These are phyloP conservation scores for Annulohypoxylon stygium DNA, from an alignment of 495 filamentous ascomycete genomes.

Conservation along the genomic window DNA sequence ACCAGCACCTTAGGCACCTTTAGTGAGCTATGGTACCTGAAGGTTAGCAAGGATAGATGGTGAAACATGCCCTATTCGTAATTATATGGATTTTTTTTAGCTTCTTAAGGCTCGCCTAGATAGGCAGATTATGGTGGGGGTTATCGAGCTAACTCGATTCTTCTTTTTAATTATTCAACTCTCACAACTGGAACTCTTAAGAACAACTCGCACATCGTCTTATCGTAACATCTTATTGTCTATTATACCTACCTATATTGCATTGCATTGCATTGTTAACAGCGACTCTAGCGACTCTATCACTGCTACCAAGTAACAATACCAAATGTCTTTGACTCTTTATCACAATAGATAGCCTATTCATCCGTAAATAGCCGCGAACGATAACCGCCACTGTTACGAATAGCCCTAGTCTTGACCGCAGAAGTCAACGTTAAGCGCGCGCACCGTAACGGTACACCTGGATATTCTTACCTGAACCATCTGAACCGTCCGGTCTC, in stretches of 20 bases:
- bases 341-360: neutral
- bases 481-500: neutral
- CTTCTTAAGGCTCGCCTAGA: constrained; percentile 5
- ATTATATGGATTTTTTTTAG: neutral
- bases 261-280: neutral
- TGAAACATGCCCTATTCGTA: constrained; percentile 31
- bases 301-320: neutral
- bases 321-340: neutral
- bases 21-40: constrained; percentile 6
- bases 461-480: neutral
- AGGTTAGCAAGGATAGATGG: constrained; percentile 30
- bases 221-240: constrained; percentile 11
- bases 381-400: constrained; percentile 5
- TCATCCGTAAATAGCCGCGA: neutral
- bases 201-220: constrained; percentile 1
- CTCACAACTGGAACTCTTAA: neutral
- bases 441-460: constrained; percentile 17
- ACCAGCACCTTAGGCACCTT: neutral
- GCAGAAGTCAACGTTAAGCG: constrained; percentile 27
- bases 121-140: neutral
- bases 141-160: no score
- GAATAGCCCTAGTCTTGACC: neutral
- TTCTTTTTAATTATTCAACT: constrained; percentile 1
- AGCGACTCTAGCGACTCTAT: neutral
- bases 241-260: neutral